Base-by-base conservation (phyloP, 1,284 basidiomycete species). In the Cerrena zonata region DNA sequence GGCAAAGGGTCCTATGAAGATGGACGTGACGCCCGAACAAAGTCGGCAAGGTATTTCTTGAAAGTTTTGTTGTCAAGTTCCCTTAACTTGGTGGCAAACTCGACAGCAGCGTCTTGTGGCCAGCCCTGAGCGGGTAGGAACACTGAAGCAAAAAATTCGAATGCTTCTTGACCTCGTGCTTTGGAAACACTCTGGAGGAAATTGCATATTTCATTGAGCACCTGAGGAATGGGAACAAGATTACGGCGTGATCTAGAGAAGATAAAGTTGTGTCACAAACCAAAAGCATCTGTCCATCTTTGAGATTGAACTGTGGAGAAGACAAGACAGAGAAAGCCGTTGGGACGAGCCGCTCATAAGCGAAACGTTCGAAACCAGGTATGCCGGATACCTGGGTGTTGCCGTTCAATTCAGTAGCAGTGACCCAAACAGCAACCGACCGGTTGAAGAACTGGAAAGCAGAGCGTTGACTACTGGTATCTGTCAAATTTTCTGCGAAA, bases 331-430 rank as follows among this genome's bases (percentile, higher is more conserved):
- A 77, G 65, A 99, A 97, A 27, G 86, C 86, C 1, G 86, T 73
- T 3, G 91, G 91, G 47, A 98, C 74, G 39, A 97, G 72, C 7
- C 86, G 82, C 58, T 95, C 89, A 66, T 99, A 99, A 46, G 97
- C 79, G 65, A 96, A 96, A 12, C 81, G 78, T 59, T 97, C 93
- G 64, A 98, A 99, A 1, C 95, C 95, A 12, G 92, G 91, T 24
- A 99, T 68, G 15, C 78, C 73, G 10, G 66, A 66, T 42, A 69
- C 55, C 38, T 69, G 67, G 3, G 68, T 66, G 15, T 70, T 69
- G n/a, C 70, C 74, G 56, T 74, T 70, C 26, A 69, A 66, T 21
- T 11, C 47, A 44, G n/a, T 22, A 2, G 79, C 76, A 47, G 78
- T 79, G 12, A 86, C 88, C 94, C 94, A 98, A 2, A 82, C 77